Evolutionary conservation across 2,329 filamentous ascomycete genomes (phyloP).

Genomic region (Pseudocercospora fijiensis): DNA sequence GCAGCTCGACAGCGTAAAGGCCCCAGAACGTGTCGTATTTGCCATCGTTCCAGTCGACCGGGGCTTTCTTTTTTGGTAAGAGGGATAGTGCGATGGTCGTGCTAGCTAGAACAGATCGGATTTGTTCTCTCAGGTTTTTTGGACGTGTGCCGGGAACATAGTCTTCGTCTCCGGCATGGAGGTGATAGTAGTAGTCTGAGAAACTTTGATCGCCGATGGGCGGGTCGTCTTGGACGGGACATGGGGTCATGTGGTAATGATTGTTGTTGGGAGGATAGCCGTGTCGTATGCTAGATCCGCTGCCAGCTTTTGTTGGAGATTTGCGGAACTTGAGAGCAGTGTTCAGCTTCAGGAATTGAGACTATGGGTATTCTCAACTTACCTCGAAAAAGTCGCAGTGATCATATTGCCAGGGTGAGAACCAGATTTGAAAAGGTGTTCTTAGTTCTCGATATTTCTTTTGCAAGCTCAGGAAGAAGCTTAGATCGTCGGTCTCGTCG

Average conservation of each 20-base stretch:
- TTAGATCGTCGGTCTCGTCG: background rate
- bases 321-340: background rate
- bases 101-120: background rate
- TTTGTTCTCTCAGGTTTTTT: background rate
- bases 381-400: constrained; percentile 14
- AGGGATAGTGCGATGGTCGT: background rate
- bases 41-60: background rate
- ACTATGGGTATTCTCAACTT: background rate
- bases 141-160: background rate
- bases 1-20: constrained; percentile 9
- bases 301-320: background rate
- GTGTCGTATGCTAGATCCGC: background rate
- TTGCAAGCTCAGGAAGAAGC: background rate
- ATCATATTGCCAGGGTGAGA: constrained; percentile 14
- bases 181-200: constrained; percentile 4
- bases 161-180: background rate
- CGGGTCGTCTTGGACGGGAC: background rate
- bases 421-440: background rate
- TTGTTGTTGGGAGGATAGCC: background rate
- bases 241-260: constrained; percentile 1
- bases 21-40: constrained; percentile 11
- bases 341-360: background rate
- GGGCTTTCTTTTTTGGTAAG: background rate
- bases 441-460: background rate
- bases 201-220: background rate